phyloP scores from a whole-genome alignment of 805 yeast genomes.

The Schizosaccharomyces lindneri region DNA sequence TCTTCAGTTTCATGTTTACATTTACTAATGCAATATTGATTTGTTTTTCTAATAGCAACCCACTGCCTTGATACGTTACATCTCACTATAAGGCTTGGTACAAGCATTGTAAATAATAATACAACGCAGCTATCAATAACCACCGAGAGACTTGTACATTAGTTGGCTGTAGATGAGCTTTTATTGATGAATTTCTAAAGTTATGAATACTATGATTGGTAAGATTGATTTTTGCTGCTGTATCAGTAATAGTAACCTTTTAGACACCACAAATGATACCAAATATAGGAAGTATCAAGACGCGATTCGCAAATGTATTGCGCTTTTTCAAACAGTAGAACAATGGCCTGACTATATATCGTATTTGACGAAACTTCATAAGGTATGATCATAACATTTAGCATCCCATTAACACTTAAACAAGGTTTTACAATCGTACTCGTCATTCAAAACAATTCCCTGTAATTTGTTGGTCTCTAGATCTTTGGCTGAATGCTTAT shows the following conservation, averaged over 20 bases:
- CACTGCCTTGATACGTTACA: no score
- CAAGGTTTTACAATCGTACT: slow-evolving; percentile 10
- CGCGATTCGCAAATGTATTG: slow-evolving; percentile 49
- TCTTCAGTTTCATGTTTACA: no score
- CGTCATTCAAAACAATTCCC: slow-evolving; percentile 27
- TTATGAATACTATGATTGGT: neutral
- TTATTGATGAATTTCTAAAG: no score
- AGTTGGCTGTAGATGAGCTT: no score
- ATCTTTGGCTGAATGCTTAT: slow-evolving; percentile 51
- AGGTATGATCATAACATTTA: slow-evolving; percentile 26
- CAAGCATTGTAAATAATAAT: no score
- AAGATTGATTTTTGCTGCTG: neutral
- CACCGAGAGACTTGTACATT: no score
- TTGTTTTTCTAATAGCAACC: no score
- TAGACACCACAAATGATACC: slow-evolving; percentile 15
- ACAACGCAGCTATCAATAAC: no score
- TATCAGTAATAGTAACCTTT: neutral
- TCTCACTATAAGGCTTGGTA: no score
- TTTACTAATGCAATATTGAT: no score
- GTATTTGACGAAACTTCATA: slow-evolving; percentile 52
- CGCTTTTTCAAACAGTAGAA: slow-evolving; percentile 51
- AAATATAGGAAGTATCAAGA: slow-evolving; percentile 44
- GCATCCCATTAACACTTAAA: no score
- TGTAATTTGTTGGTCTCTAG: slow-evolving; percentile 39
- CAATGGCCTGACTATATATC: slow-evolving; percentile 99